These are phyloP conservation scores for Chaetomium sp. DNA, from an alignment of 2,329 filamentous ascomycete species.

Conservation along the genomic window DNA sequence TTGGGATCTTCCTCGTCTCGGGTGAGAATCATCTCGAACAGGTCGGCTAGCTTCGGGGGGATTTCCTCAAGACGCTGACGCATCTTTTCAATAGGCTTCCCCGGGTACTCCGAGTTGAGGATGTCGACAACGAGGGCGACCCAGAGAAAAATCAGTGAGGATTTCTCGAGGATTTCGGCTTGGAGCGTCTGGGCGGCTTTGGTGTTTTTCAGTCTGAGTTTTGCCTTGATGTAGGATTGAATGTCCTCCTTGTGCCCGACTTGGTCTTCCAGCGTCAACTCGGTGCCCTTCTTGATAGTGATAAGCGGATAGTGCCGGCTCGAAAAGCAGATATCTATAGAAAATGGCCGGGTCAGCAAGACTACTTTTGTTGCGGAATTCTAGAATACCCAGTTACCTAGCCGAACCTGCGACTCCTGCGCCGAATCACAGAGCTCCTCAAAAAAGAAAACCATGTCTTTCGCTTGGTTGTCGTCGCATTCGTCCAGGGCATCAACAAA, in stretches of 20 bases:
- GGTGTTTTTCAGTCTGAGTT: slow-evolving; percentile 6
- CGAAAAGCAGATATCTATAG: slow-evolving; percentile 4
- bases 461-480: slow-evolving; percentile 12
- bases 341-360: not conserved
- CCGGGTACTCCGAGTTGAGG: slow-evolving; percentile 11
- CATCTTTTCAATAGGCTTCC: not conserved
- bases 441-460: slow-evolving; percentile 14
- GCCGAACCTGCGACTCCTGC: too few species aligned
- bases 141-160: slow-evolving; percentile 20
- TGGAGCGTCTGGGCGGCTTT: not conserved
- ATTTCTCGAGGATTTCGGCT: slow-evolving; percentile 3
- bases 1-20: slow-evolving; percentile 26
- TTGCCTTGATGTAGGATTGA: slow-evolving; percentile 5
- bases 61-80: slow-evolving; percentile 1
- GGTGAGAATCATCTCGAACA: slow-evolving; percentile 45
- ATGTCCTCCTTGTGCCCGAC: slow-evolving; percentile 14
- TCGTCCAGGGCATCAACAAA: slow-evolving; percentile 23
- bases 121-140: slow-evolving; percentile 15
- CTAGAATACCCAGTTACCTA: too few species aligned
- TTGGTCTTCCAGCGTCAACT: slow-evolving; percentile 9
- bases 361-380: not conserved
- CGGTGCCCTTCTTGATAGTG: not conserved
- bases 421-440: not conserved
- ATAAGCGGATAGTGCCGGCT: slow-evolving; percentile 19
- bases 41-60: slow-evolving; percentile 24